Evolutionary conservation across 2,329 filamentous ascomycete genomes (phyloP), one percentile per base, ranked within the genome.

Genomic region (Chrysoporthe deuterocubensis): DNA sequence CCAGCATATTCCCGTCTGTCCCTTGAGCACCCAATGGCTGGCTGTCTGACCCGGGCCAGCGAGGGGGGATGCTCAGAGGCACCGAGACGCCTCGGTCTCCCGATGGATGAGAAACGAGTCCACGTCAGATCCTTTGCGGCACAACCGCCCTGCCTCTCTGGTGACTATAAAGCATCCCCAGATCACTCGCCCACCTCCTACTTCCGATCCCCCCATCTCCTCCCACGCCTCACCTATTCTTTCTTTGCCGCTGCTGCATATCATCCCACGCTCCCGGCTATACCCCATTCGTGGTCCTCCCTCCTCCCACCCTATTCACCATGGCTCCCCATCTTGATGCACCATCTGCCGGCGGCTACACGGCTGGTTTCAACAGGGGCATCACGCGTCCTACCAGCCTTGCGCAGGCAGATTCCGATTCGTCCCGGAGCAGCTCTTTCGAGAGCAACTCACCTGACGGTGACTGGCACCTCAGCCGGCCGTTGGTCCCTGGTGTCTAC

Each of bases 401-500:
- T 64, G 71, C 69, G 18, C 67, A 76, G 4, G 70, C 72, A 46
- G 76, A 77, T 58, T 70, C 77, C n/a, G 72, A 75, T 48, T 79
- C 77, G 13, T 77, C 79, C 6, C 74, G 78, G 46, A 81, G 79
- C 74, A 81, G 79, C 69, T 83, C 82, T n/a, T 78, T 76, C 70
- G 80, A 79, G 74, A 81, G 77, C 74, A 74, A 74, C 42, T 79
- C 79, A 6, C 66, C 80, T 58, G 77, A 78, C 8, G 61, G 73
- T 7, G 73, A 74, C 46, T 74, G 77, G 64, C 78, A 78, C 65
- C 75, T 75, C 67, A 69, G 71, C 44, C 77, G 81, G 40, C 79
- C 77, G 4, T 75, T 84, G 11, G 68, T 79, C 34, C 80, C 81
- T 4, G 88, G 87, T 67, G 85, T 93, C 72, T 93, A 93, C 75